Evolutionary conservation across 768 basidiomycete species (phyloP).

Genomic region (Russula virescens): DNA sequence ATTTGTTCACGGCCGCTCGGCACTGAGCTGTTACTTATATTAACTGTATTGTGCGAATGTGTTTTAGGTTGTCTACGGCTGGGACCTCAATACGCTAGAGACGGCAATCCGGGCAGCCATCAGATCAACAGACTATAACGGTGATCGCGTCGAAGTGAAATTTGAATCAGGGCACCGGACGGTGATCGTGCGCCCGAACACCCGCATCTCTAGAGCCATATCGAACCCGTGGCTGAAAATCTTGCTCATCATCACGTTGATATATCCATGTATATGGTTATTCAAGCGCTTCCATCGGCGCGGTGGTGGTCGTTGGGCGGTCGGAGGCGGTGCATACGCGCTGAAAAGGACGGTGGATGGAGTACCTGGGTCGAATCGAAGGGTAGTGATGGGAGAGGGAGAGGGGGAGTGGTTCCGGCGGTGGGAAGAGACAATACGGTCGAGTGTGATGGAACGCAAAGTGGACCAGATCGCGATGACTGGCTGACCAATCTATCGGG

Average conservation of each 20-base stretch:
- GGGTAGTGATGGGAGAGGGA: slow-evolving; percentile 48
- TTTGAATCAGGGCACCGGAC: slow-evolving; percentile 44
- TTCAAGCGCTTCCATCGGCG: slow-evolving; percentile 60
- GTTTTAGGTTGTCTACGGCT: slow-evolving; percentile 51
- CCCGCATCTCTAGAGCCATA: slow-evolving; percentile 57
- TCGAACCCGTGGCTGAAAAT: slow-evolving; percentile 69
- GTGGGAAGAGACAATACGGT: slow-evolving; percentile 67
- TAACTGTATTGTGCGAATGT: slow-evolving; percentile 1
- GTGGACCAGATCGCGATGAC: too few species aligned
- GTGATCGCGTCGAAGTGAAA: slow-evolving; percentile 42
- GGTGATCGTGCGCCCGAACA: slow-evolving; percentile 64
- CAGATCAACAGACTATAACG: slow-evolving; percentile 36
- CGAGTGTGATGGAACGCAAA: slow-evolving; percentile 41
- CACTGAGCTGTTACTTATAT: background rate
- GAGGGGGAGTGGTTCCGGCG: slow-evolving; percentile 77
- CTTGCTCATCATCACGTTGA: slow-evolving; percentile 57
- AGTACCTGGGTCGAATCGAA: slow-evolving; percentile 13
- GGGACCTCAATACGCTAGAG: slow-evolving; percentile 42
- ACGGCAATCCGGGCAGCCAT: slow-evolving; percentile 37
- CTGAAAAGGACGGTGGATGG: slow-evolving; percentile 40
- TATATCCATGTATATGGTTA: slow-evolving; percentile 80
- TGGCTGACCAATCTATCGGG: too few species aligned
- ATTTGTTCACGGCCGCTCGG: background rate
- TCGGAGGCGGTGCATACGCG: slow-evolving; percentile 73
- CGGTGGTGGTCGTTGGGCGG: slow-evolving; percentile 72